Percentiles rank a stretch among this genome's conserved stretches.
phyloP scores from a whole-genome alignment of 73 alveolate species.

The Symbiodinium natans region DNA sequence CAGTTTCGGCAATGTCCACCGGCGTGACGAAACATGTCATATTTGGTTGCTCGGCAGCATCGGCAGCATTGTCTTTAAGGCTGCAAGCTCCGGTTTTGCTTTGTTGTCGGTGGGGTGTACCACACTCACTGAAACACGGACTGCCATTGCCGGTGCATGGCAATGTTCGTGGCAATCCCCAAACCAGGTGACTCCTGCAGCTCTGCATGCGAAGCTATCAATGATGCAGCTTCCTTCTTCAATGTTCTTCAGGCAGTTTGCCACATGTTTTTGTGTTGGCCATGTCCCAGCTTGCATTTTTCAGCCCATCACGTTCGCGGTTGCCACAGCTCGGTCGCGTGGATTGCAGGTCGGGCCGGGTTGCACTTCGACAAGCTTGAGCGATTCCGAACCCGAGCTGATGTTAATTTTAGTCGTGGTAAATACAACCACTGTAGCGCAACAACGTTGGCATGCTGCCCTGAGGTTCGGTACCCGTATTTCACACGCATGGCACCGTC shows the following conservation, averaged over 20 bases:
- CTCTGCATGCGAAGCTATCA: conserved; percentile 69
- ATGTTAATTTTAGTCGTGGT: too few relatives aligned
- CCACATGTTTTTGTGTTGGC: too few relatives aligned
- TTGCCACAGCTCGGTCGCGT: too few relatives aligned
- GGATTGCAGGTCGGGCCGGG: conserved; percentile 47
- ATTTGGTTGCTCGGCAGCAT: not conserved
- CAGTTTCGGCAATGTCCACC: conserved; percentile 75
- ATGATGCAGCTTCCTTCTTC: conserved; percentile 53
- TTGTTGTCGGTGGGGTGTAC: too few relatives aligned
- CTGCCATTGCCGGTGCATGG: too few relatives aligned
- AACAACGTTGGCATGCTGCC: not conserved
- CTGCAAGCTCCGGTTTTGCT: too few relatives aligned
- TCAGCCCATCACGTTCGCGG: too few relatives aligned
- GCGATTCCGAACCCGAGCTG: conserved; percentile 14
- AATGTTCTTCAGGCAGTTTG: conserved; percentile 48
- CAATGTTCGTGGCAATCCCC: too few relatives aligned
- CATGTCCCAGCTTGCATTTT: too few relatives aligned
- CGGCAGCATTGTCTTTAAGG: too few relatives aligned
- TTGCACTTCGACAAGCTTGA: conserved; percentile 51
- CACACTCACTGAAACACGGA: too few relatives aligned
- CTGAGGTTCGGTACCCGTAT: conserved; percentile 50
- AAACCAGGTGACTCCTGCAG: conserved; percentile 61
- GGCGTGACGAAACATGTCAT: conserved; percentile 14
- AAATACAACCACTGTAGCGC: too few relatives aligned
- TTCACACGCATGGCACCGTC: conserved; percentile 91